phyloP scores from a whole-genome alignment of 257 asterid genomes.

The Forsythia suspensa region DNA sequence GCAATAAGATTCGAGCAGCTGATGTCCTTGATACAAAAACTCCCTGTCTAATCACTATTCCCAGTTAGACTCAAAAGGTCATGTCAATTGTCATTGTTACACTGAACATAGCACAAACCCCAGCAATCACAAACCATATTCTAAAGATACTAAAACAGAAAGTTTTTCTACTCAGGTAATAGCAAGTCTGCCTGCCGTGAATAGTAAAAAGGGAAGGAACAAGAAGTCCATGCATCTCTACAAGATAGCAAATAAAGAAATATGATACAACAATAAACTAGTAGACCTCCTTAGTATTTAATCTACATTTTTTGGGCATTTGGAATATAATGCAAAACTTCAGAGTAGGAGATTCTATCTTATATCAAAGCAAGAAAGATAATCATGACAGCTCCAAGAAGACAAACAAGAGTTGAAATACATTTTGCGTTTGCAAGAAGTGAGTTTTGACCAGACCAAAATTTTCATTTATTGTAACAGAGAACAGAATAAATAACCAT shows the following conservation, averaged over 20 bases:
- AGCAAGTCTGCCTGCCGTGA: not conserved
- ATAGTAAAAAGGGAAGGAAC: not conserved
- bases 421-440: not conserved
- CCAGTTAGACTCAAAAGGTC: not conserved
- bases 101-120: not conserved
- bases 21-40: not conserved
- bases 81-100: not conserved
- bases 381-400: not conserved
- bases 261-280: not conserved
- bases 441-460: not conserved
- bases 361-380: not conserved
- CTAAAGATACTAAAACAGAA: not conserved
- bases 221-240: not conserved
- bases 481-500: not conserved
- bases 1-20: not conserved
- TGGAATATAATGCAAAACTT: not conserved
- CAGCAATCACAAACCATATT: not conserved
- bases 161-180: not conserved
- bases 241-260: not conserved
- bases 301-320: not conserved
- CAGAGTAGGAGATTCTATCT: not conserved
- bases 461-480: not conserved
- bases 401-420: not conserved
- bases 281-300: not conserved
- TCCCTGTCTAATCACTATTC: not conserved